phyloP scores from a whole-genome alignment of 2,329 filamentous ascomycete genomes.

The Rugonectria rugulosa region DNA sequence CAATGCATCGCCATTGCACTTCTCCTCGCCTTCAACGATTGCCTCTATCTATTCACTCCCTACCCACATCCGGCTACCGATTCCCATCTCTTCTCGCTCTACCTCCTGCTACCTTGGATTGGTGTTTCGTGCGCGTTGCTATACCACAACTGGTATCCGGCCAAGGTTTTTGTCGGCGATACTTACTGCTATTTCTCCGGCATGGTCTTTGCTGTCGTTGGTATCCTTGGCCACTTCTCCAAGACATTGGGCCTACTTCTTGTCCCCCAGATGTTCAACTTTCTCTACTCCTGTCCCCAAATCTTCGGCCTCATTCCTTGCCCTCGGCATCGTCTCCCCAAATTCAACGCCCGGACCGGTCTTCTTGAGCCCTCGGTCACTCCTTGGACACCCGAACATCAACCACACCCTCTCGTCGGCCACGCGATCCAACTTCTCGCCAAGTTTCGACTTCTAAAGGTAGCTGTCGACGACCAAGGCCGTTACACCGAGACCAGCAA shows the following conservation, averaged over 20 bases:
- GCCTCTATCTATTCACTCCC: constrained; percentile 82
- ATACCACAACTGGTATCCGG: constrained; percentile 94
- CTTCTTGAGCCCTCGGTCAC: constrained; percentile 88
- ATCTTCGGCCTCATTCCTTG: constrained; percentile 91
- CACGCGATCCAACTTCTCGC: constrained; percentile 72
- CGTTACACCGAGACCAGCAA: constrained; percentile 83
- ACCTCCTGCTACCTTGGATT: constrained; percentile 91
- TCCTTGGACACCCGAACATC: constrained; percentile 71
- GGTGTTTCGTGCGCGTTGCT: constrained; percentile 89
- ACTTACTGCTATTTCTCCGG: constrained; percentile 99
- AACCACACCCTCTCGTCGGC: constrained; percentile 71
- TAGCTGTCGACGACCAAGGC: constrained; percentile 73
- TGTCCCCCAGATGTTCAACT: constrained; percentile 95
- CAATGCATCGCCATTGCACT: constrained; percentile 91
- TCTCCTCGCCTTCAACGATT: constrained; percentile 86
- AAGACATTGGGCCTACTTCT: constrained; percentile 94
- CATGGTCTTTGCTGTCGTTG: constrained; percentile 98
- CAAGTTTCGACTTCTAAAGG: constrained; percentile 70
- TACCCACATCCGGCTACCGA: constrained; percentile 94
- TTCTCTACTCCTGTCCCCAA: constrained; percentile 91
- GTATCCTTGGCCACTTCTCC: constrained; percentile 96
- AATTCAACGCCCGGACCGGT: constrained; percentile 85
- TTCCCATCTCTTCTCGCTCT: constrained; percentile 94
- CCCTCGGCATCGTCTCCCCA: constrained; percentile 88
- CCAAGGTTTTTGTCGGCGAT: constrained; percentile 94